These are phyloP conservation scores for Sanghuangporus baumii DNA, from an alignment of 1,284 basidiomycete genomes.

Conservation along the genomic window DNA sequence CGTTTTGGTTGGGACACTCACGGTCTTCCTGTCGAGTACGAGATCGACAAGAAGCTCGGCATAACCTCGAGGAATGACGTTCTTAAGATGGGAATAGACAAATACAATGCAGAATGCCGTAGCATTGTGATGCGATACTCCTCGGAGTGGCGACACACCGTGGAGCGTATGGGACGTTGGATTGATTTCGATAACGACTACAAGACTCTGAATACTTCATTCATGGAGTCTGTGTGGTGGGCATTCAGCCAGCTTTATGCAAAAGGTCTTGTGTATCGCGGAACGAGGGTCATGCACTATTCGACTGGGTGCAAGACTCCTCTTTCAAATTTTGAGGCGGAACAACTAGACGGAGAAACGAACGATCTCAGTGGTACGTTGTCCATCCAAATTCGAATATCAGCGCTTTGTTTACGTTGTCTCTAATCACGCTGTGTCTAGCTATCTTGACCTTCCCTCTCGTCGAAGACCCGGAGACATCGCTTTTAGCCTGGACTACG, in stretches of 20 bases:
- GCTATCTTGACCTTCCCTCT: slow-evolving; percentile 93
- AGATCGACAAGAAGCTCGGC: slow-evolving; percentile 80
- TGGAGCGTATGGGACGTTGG: slow-evolving; percentile 98
- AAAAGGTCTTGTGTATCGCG: slow-evolving; percentile 92
- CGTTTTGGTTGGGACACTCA: slow-evolving; percentile 97
- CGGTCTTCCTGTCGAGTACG: slow-evolving; percentile 97
- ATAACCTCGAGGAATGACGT: slow-evolving; percentile 91
- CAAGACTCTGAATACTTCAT: slow-evolving; percentile 90
- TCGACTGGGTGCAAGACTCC: slow-evolving; percentile 96
- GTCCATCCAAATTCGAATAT: neutral
- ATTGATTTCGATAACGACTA: slow-evolving; percentile 99
- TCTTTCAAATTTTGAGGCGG: slow-evolving; percentile 96
- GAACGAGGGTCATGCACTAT: slow-evolving; percentile 96
- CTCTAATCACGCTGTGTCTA: slow-evolving; percentile 69
- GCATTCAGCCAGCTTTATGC: slow-evolving; percentile 93
- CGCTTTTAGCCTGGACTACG: slow-evolving; percentile 95
- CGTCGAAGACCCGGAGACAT: slow-evolving; percentile 86
- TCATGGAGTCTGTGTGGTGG: slow-evolving; percentile 99
- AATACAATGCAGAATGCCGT: slow-evolving; percentile 96
- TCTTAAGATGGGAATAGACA: slow-evolving; percentile 91
- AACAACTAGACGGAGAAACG: slow-evolving; percentile 49
- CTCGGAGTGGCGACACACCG: slow-evolving; percentile 88
- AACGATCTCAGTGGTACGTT: neutral
- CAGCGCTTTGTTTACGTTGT: no score
- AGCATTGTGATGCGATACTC: slow-evolving; percentile 98